phyloP scores from a whole-genome alignment of 805 yeast genomes.

The Saccharomycopsis sp. region DNA sequence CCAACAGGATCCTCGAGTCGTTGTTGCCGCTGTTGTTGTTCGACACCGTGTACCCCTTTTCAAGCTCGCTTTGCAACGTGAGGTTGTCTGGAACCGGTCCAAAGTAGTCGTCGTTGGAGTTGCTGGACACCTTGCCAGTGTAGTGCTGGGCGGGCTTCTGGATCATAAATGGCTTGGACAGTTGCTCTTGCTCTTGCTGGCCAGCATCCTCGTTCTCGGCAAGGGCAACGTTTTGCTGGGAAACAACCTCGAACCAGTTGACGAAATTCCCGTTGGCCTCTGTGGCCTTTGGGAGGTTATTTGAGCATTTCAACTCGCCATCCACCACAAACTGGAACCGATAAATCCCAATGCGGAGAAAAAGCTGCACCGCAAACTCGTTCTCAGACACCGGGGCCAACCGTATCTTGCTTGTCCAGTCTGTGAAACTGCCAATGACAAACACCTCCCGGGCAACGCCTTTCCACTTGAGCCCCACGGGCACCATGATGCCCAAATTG shows the following conservation, averaged over 20 bases:
- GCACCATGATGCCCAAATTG: conserved; percentile 23
- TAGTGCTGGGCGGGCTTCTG: conserved; percentile 23
- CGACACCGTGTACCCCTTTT: conserved; percentile 12
- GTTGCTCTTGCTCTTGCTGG: too few relatives aligned
- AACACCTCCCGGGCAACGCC: conserved; percentile 92
- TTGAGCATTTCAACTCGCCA: conserved; percentile 82
- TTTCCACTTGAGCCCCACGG: conserved; percentile 77
- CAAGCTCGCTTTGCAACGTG: neutral
- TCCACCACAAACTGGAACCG: conserved; percentile 90
- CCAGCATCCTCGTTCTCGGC: neutral
- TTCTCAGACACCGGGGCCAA: conserved; percentile 37
- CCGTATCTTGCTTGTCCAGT: conserved; percentile 97
- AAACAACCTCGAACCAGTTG: conserved; percentile 72
- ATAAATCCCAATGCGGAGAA: conserved; percentile 84
- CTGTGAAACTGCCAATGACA: conserved; percentile 95
- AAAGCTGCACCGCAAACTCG: conserved; percentile 58
- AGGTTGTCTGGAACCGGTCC: conserved; percentile 17
- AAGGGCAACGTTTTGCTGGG: conserved; percentile 8
- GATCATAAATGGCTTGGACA: neutral
- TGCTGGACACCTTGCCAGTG: conserved; percentile 74
- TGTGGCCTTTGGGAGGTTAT: conserved; percentile 86
- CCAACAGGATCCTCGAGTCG: too few relatives aligned
- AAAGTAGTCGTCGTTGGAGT: conserved; percentile 46
- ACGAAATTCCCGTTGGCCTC: conserved; percentile 95
- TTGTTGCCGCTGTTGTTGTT: conserved; percentile 1